Evolutionary conservation across 2,329 filamentous ascomycete genomes (phyloP), one percentile per base, ranked within the genome.

Genomic region (Zymoseptoria ardabiliae): DNA sequence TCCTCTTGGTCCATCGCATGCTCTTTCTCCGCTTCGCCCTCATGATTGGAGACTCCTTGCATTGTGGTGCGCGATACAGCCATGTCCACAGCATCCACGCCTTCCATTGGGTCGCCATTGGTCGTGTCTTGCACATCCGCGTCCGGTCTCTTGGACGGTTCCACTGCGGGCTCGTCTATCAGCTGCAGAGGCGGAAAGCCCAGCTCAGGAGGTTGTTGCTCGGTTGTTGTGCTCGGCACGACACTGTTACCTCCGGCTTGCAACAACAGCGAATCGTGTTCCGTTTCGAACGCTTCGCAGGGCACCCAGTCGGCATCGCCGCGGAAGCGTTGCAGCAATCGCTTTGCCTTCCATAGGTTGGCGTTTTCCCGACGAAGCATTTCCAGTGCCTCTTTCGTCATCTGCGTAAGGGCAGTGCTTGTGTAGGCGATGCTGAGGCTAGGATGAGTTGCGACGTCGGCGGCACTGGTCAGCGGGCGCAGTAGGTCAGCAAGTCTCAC

Each of bases 331-430:
- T 87, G 88, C 65, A 90, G 80, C 55, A 94, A 75, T 65, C 87
- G 84, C 70, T 90, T 90, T 53, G 90, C 85, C 67, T 84, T 85
- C 83, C 87, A 90, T 10, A 93, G 76, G 4, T 86, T 85, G 23
- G 79, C 78, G 63, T 88, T 88, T 71, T 94, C 90, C 69, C 88
- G 87, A 59, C 89, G 85, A 78, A 90, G 84, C 66, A 90, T 86
- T 58, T 83, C 80, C 64, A 84, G 82, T 57, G 85, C 86, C 73
- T 92, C 86, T 51, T 80, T 79, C 19, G 87, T 84, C 58, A 95
- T 81, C 63, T 89, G 83, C 54, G 84, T 86, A 19, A 94, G 80
- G 10, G 87, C 89, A 65, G 84, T 86, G 54, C 88, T 90, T 13
- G 81, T 86, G 71, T 91, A 94, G 0, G 90, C 85, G 65, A 85